These are phyloP conservation scores for Plasmodium chabaudi DNA, from an alignment of 169 alveolate species.

Conservation along the genomic window DNA sequence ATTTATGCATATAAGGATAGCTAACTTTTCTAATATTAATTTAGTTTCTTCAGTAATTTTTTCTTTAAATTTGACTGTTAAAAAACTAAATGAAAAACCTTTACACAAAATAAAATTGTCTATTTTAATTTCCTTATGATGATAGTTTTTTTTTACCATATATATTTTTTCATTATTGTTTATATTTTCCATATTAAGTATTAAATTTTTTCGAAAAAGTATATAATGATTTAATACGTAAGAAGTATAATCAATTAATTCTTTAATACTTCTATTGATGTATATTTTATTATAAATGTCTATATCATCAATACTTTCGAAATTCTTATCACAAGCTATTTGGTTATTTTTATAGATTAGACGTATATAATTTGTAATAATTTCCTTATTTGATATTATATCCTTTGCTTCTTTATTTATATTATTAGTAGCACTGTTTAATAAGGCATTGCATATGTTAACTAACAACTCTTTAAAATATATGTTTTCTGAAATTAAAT, in stretches of 20 bases:
- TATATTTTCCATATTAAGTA: conserved; percentile 35
- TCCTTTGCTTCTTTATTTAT: conserved; percentile 5
- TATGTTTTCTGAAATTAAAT: conserved; percentile 68
- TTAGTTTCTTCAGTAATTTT: conserved; percentile 12
- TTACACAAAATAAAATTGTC: conserved; percentile 69
- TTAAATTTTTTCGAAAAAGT: conserved; percentile 42
- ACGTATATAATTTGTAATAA: conserved; percentile 34
- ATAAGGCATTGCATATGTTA: conserved; percentile 52
- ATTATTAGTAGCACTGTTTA: neutral
- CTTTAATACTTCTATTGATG: conserved; percentile 47
- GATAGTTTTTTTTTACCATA: conserved; percentile 32
- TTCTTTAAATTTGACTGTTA: conserved; percentile 33
- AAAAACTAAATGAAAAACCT: conserved; percentile 59
- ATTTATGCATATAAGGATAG: conserved; percentile 54
- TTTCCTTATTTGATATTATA: conserved; percentile 1
- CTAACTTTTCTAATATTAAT: conserved; percentile 58
- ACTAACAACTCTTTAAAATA: conserved; percentile 64
- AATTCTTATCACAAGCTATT: conserved; percentile 36
- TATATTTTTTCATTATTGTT: neutral
- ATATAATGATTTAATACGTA: conserved; percentile 66
- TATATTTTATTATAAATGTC: conserved; percentile 48
- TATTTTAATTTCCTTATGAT: conserved; percentile 66
- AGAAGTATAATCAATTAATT: conserved; percentile 71
- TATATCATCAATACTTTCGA: conserved; percentile 31
- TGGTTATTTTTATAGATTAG: conserved; percentile 51